Conservation (phyloP, 2,329 filamentous ascomycete species). For the Sarocladium kiliense region DNA sequence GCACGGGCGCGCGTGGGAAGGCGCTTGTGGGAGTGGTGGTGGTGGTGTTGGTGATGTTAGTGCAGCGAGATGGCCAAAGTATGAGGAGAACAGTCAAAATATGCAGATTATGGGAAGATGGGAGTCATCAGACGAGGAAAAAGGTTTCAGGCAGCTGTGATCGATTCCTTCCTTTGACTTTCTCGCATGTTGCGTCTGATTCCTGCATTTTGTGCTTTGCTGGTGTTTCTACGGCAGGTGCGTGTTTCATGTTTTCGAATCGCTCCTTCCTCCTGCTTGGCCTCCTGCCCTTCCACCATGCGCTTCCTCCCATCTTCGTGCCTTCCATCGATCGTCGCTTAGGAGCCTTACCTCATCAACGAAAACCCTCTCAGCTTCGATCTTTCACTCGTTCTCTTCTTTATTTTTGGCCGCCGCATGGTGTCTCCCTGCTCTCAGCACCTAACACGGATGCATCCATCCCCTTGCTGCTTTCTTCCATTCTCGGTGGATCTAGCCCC, state of each 20-base stretch:
- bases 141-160: neutral
- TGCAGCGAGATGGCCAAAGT: neutral
- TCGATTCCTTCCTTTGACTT: neutral
- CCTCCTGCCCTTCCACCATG: neutral
- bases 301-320: neutral
- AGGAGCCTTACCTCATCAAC: too few species aligned
- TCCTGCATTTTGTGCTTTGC: neutral
- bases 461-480: neutral
- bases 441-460: neutral
- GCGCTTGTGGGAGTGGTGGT: neutral
- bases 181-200: neutral
- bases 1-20: neutral
- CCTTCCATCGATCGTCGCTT: neutral
- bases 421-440: neutral
- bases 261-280: neutral
- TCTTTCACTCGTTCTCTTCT: neutral
- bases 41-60: neutral
- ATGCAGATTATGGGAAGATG: neutral
- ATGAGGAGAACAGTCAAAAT: neutral
- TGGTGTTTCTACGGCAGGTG: constrained; percentile 2
- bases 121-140: neutral
- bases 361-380: too few species aligned
- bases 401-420: neutral
- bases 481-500: constrained; percentile 1
- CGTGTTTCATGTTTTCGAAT: constrained; percentile 7